Conservation (phyloP, 1,139 yeast species). For the Diutina mesorugosa region DNA sequence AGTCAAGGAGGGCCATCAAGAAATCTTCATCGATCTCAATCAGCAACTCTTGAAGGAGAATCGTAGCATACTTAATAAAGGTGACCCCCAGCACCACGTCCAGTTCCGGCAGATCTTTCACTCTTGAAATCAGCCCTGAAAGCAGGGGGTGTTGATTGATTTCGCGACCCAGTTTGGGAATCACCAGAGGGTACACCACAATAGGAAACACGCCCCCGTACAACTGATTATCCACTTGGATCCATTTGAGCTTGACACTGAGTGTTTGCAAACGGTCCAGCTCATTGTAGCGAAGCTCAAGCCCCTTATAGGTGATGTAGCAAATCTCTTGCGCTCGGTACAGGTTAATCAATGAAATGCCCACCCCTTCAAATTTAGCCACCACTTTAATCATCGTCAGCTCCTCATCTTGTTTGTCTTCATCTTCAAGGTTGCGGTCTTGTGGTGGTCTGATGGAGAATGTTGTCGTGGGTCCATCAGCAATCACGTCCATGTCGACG, state of each 20-base stretch:
- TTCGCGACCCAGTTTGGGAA: conserved; percentile 77
- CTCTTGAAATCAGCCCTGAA: conserved; percentile 71
- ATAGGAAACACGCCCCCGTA: conserved; percentile 87
- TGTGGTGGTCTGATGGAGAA: conserved; percentile 40
- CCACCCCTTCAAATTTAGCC: conserved; percentile 74
- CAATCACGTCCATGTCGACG: conserved; percentile 87
- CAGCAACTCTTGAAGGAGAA: conserved; percentile 81
- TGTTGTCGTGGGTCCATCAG: conserved; percentile 93
- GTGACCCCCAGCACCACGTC: conserved; percentile 42
- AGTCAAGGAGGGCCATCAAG: conserved; percentile 69
- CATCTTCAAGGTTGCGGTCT: neutral
- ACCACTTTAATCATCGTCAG: conserved; percentile 50
- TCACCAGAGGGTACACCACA: conserved; percentile 78
- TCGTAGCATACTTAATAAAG: conserved; percentile 83
- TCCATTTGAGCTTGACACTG: conserved; percentile 80
- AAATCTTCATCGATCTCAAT: conserved; percentile 92
- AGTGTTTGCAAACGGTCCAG: conserved; percentile 75
- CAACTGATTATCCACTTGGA: conserved; percentile 86
- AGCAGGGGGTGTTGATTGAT: conserved; percentile 84
- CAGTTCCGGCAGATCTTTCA: conserved; percentile 69
- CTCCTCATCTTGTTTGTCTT: conserved; percentile 30
- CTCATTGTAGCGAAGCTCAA: conserved; percentile 71
- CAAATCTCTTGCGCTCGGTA: conserved; percentile 58
- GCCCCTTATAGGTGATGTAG: conserved; percentile 67
- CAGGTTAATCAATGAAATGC: conserved; percentile 70